phyloP scores from a whole-genome alignment of 176 grass and related monocot genomes.

The Musa troglodytarum region DNA sequence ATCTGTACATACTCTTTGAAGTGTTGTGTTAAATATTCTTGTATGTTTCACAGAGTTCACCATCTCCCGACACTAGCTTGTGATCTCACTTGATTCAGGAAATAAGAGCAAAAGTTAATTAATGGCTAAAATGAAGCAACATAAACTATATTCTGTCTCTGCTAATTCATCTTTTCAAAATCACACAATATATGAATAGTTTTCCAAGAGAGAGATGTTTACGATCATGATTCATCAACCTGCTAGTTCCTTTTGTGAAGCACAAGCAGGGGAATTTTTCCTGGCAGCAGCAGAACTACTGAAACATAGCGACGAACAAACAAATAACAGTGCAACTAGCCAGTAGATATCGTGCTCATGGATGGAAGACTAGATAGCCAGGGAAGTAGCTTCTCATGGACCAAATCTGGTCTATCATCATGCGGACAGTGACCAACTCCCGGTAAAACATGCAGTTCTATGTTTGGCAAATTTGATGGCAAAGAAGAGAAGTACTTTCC shows the following conservation, averaged over 20 bases:
- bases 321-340: background rate
- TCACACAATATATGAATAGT: background rate
- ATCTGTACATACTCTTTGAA: background rate
- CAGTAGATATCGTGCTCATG: background rate
- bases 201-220: background rate
- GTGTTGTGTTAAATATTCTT: too few relatives aligned
- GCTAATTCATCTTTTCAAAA: background rate
- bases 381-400: conserved; percentile 68
- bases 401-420: conserved; percentile 73
- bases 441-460: conserved; percentile 54
- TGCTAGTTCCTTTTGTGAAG: background rate
- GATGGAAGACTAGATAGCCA: conserved; percentile 53
- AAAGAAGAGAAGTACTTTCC: conserved; percentile 71
- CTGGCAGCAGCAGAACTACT: too few relatives aligned
- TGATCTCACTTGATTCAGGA: background rate
- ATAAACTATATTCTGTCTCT: background rate
- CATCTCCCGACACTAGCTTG: background rate
- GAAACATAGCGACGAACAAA: too few relatives aligned
- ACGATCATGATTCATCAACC: background rate
- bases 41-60: too few relatives aligned
- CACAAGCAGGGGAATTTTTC: too few relatives aligned
- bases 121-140: background rate
- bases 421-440: conserved; percentile 85
- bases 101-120: background rate
- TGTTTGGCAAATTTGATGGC: conserved; percentile 44